Conservation (phyloP, 768 basidiomycete species). For the Boletellus ananas region DNA sequence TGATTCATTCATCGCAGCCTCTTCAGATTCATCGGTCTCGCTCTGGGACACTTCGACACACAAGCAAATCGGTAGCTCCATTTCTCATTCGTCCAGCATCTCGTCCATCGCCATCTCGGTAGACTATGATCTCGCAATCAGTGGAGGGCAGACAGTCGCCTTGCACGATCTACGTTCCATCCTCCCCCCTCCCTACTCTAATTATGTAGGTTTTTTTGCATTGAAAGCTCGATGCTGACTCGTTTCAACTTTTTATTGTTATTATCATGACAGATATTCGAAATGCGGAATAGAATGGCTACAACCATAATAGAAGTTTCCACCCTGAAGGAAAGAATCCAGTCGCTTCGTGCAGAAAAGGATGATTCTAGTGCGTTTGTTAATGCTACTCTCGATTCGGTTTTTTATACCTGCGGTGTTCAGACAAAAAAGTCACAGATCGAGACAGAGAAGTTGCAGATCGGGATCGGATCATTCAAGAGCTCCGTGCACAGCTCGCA, state of each 20-base stretch:
- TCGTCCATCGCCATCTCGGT: slow-evolving; percentile 1
- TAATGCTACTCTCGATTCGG: not conserved
- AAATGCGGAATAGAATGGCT: not conserved
- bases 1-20: slow-evolving; percentile 1
- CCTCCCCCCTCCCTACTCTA: not conserved
- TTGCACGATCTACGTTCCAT: not conserved
- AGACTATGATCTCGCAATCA: not conserved
- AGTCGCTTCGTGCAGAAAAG: not conserved
- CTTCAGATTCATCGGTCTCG: not conserved
- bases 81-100: not conserved
- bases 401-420: not conserved
- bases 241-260: not conserved
- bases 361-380: not conserved
- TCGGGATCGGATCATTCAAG: not conserved
- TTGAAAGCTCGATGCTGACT: no score
- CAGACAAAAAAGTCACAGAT: not conserved
- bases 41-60: slow-evolving; percentile 8
- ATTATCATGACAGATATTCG: not conserved
- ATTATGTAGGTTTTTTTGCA: not conserved
- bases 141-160: not conserved
- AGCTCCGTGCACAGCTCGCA: not conserved
- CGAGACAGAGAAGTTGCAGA: not conserved
- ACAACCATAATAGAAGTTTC: not conserved
- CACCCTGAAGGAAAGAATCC: not conserved
- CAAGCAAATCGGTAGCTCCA: not conserved